Conservation (phyloP, 768 basidiomycete species). For the Boletus tylopilopsis region DNA sequence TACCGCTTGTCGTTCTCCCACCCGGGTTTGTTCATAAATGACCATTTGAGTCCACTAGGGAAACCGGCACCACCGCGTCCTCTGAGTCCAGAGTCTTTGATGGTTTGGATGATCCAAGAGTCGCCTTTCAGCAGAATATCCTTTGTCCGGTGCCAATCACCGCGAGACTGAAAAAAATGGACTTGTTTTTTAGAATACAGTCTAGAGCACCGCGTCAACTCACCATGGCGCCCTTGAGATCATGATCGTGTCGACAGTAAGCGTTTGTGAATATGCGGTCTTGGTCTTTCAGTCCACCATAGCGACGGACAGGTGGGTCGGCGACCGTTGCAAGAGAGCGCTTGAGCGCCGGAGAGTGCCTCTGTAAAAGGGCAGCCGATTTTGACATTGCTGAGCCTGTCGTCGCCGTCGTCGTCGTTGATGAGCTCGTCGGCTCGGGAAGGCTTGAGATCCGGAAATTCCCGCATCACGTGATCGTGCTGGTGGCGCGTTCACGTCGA, state of each 20-base stretch:
- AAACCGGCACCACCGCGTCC: slow-evolving; percentile 98
- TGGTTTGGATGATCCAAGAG: slow-evolving; percentile 93
- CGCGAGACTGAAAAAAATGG: slow-evolving; percentile 60
- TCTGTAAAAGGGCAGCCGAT: slow-evolving; percentile 21
- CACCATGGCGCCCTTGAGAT: slow-evolving; percentile 89
- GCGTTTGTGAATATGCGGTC: slow-evolving; percentile 93
- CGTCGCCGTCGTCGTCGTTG: slow-evolving; percentile 15
- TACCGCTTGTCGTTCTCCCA: slow-evolving; percentile 94
- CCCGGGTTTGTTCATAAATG: slow-evolving; percentile 99
- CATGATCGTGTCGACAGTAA: slow-evolving; percentile 85
- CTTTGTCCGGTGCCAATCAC: slow-evolving; percentile 98
- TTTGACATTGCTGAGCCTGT: slow-evolving; percentile 25
- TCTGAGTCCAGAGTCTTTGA: slow-evolving; percentile 94
- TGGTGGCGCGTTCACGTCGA: slow-evolving; percentile 16
- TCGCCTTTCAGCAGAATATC: slow-evolving; percentile 95
- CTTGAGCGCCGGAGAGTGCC: slow-evolving; percentile 10
- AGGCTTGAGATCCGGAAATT: slow-evolving; percentile 9
- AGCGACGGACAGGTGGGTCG: slow-evolving; percentile 83
- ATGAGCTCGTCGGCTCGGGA: slow-evolving; percentile 1
- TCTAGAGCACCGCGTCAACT: not conserved
- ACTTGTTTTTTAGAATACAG: not conserved
- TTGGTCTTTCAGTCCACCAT: slow-evolving; percentile 93
- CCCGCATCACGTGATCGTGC: slow-evolving; percentile 19
- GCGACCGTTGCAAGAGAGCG: slow-evolving; percentile 64
- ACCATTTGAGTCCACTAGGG: slow-evolving; percentile 95